Conservation (phyloP, 225 moss, liverwort and hornwort species). For the Pseudoscleropodium purum region DNA sequence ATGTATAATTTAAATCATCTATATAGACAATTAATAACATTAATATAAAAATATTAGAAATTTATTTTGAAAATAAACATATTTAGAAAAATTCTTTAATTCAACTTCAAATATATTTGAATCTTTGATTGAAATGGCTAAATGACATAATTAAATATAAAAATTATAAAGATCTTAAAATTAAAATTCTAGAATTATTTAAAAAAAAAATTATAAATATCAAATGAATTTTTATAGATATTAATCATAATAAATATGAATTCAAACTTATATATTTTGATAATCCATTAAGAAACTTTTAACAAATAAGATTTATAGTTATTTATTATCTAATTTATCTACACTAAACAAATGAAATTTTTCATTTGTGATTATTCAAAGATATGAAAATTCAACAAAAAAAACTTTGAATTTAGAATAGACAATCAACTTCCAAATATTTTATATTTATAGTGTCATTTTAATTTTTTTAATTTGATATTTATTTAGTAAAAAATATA, state of each 20-base stretch:
- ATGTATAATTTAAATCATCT: background rate
- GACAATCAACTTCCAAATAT: too few relatives aligned
- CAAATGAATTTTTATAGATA: background rate
- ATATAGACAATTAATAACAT: background rate
- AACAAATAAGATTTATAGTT: accelerated
- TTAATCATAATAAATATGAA: too few relatives aligned
- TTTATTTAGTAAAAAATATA: too few relatives aligned
- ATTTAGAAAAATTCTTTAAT: background rate
- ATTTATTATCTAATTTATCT: too few relatives aligned
- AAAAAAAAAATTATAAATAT: too few relatives aligned
- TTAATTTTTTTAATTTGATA: too few relatives aligned
- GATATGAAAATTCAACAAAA: background rate
- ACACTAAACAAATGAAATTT: background rate
- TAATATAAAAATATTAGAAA: background rate
- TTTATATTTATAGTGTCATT: background rate
- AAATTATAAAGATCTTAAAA: too few relatives aligned
- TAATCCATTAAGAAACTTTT: too few relatives aligned
- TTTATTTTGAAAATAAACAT: background rate
- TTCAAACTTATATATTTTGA: background rate
- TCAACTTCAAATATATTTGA: background rate
- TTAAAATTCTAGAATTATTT: background rate
- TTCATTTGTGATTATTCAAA: background rate
- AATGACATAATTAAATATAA: background rate
- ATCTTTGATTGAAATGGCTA: background rate
- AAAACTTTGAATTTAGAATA: too few relatives aligned